phyloP scores from a whole-genome alignment of 2,329 filamentous ascomycete species.

The Gnomoniopsis smithogilvyi region DNA sequence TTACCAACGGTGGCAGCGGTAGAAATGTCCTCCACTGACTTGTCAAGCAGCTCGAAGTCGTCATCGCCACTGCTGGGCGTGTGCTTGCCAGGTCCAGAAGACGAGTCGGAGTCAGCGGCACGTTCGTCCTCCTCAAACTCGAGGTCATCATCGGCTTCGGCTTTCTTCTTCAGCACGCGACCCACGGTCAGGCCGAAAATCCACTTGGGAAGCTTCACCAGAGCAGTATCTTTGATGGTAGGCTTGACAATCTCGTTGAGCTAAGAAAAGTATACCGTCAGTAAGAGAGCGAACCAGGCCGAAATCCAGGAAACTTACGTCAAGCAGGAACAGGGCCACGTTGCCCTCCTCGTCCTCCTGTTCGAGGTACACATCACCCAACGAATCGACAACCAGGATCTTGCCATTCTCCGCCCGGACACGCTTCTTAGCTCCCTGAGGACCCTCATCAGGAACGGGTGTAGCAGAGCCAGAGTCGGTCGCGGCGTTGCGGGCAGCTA shows the following conservation, averaged over 20 bases:
- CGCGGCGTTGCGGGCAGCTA: conserved; percentile 31
- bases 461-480: conserved; percentile 45
- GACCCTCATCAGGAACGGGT: conserved; percentile 52
- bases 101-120: conserved; percentile 41
- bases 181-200: conserved; percentile 57
- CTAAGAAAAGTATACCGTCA: conserved; percentile 37
- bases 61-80: conserved; percentile 56
- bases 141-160: conserved; percentile 30
- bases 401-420: conserved; percentile 95
- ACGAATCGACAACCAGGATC: conserved; percentile 84
- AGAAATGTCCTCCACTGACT: conserved; percentile 53
- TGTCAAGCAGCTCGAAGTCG: conserved; percentile 62
- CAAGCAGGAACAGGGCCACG: conserved; percentile 78
- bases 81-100: conserved; percentile 41
- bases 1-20: conserved; percentile 26
- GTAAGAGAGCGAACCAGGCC: not conserved
- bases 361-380: conserved; percentile 93
- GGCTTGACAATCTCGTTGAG: conserved; percentile 76
- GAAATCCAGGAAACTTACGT: conserved; percentile 60
- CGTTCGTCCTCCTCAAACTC: conserved; percentile 35
- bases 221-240: conserved; percentile 75
- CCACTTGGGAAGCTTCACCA: conserved; percentile 76
- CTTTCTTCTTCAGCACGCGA: conserved; percentile 40
- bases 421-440: conserved; percentile 77
- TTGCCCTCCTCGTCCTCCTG: conserved; percentile 85